Percentiles rank a stretch among this genome's conserved stretches.
Conservation (phyloP, 1,139 yeast genomes). For the Sugiyamaella japonica region DNA sequence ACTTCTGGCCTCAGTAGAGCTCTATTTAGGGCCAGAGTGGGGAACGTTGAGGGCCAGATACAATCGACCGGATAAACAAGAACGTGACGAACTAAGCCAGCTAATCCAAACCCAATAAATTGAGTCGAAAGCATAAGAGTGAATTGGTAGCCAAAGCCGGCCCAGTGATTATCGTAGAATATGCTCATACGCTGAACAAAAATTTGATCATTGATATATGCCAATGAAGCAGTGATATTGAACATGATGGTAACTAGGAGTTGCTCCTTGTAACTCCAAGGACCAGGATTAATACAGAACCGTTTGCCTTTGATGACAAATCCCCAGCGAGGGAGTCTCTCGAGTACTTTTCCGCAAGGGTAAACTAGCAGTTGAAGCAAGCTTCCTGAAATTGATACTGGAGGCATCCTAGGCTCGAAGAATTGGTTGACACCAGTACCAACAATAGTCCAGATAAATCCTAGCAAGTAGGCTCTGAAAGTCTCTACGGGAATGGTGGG, state of each 20-base stretch:
- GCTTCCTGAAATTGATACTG: constrained; percentile 47
- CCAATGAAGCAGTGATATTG: constrained; percentile 34
- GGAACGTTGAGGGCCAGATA: constrained; percentile 44
- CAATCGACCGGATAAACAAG: constrained; percentile 42
- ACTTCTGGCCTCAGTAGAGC: constrained; percentile 46
- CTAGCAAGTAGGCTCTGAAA: constrained; percentile 48
- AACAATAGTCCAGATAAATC: constrained; percentile 23
- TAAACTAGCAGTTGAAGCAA: constrained; percentile 46
- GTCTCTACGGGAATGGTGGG: constrained; percentile 46
- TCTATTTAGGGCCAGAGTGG: constrained; percentile 28
- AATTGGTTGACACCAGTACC: constrained; percentile 55
- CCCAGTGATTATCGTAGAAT: constrained; percentile 32
- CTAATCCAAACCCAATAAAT: constrained; percentile 56
- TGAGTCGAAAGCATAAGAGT: constrained; percentile 55
- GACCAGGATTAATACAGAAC: constrained; percentile 54
- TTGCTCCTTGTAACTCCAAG: constrained; percentile 69
- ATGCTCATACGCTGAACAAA: constrained; percentile 29
- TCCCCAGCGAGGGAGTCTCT: constrained; percentile 50
- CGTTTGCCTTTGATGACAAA: constrained; percentile 44
- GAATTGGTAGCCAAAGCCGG: constrained; percentile 45
- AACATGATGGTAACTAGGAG: constrained; percentile 55
- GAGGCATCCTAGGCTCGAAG: constrained; percentile 53
- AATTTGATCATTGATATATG: constrained; percentile 33
- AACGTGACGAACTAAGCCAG: constrained; percentile 44
- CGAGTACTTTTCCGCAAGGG: constrained; percentile 50